phyloP scores from a whole-genome alignment of 2,329 filamentous ascomycete species.

The Claviceps sp. region DNA sequence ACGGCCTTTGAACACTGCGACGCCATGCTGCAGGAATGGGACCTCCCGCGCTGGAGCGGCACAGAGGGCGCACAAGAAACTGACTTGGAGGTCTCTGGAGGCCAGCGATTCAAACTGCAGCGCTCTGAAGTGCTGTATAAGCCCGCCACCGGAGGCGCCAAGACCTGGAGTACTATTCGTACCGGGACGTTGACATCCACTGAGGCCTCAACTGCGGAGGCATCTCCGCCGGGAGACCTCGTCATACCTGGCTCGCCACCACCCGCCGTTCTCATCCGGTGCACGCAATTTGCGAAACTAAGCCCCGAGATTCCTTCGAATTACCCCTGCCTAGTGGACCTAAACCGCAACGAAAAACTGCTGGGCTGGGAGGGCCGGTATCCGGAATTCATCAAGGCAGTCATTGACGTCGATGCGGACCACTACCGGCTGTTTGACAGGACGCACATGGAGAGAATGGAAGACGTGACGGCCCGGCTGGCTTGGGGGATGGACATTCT shows the following conservation, averaged over 20 bases:
- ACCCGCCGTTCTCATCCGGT: constrained; percentile 13
- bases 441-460: constrained; percentile 1
- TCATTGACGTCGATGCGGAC: constrained; percentile 14
- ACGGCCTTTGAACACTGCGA: constrained; percentile 19
- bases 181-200: background rate
- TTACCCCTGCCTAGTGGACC: constrained; percentile 12
- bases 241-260: constrained; percentile 8
- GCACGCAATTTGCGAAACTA: constrained; percentile 5
- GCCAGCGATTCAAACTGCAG: constrained; percentile 8
- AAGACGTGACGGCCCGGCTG: constrained; percentile 7
- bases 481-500: constrained; percentile 6
- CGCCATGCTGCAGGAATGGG: constrained; percentile 17
- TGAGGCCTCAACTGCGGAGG: background rate
- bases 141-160: constrained; percentile 6
- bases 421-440: constrained; percentile 17
- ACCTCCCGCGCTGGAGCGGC: constrained; percentile 14
- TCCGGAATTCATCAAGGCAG: constrained; percentile 16
- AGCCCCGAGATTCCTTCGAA: constrained; percentile 1
- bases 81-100: constrained; percentile 7
- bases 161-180: constrained; percentile 8
- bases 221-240: background rate
- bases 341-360: constrained; percentile 13
- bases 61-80: constrained; percentile 7
- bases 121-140: constrained; percentile 11
- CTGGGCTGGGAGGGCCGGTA: constrained; percentile 17